Conservation (phyloP, 208 protist genomes). For the Herpetomonas muscarum region DNA sequence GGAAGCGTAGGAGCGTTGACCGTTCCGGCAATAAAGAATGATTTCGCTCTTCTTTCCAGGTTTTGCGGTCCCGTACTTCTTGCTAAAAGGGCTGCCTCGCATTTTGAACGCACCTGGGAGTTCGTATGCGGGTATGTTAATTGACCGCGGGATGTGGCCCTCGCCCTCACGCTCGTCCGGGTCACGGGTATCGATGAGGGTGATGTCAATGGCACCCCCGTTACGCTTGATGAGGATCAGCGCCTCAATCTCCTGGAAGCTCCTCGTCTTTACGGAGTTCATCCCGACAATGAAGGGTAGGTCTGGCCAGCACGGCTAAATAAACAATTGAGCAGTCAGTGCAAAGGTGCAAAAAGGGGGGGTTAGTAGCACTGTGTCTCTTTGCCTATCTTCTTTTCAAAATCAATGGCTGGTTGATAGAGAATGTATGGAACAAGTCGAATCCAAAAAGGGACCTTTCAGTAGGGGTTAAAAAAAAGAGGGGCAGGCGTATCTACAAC, state of each 20-base stretch:
- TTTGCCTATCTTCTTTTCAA: too few relatives aligned
- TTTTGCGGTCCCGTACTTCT: slow-evolving; percentile 51
- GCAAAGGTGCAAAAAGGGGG: too few relatives aligned
- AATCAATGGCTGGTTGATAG: too few relatives aligned
- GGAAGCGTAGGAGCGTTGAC: slow-evolving; percentile 24
- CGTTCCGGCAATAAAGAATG: slow-evolving; percentile 48
- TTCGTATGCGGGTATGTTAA: slow-evolving; percentile 52
- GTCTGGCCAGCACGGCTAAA: not conserved
- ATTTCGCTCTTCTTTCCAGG: slow-evolving; percentile 44
- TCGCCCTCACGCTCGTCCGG: slow-evolving; percentile 42
- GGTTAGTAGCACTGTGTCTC: too few relatives aligned
- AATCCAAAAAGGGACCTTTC: too few relatives aligned
- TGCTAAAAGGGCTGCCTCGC: slow-evolving; percentile 33
- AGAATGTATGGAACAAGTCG: too few relatives aligned
- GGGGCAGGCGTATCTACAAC: too few relatives aligned
- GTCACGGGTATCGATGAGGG: slow-evolving; percentile 62
- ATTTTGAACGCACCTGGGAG: slow-evolving; percentile 40
- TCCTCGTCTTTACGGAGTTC: not conserved
- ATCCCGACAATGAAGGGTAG: not conserved
- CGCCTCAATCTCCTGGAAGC: slow-evolving; percentile 41
- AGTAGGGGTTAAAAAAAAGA: too few relatives aligned
- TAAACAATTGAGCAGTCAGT: too few relatives aligned
- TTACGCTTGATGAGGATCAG: slow-evolving; percentile 47
- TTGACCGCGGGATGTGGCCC: slow-evolving; percentile 36
- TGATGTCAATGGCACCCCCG: slow-evolving; percentile 26